A percentile compares a stretch with the other conserved stretches of the same genome.
phyloP scores from a whole-genome alignment of 2,329 filamentous ascomycete species.

The Ophiocordyceps camponoti-rufipedis region DNA sequence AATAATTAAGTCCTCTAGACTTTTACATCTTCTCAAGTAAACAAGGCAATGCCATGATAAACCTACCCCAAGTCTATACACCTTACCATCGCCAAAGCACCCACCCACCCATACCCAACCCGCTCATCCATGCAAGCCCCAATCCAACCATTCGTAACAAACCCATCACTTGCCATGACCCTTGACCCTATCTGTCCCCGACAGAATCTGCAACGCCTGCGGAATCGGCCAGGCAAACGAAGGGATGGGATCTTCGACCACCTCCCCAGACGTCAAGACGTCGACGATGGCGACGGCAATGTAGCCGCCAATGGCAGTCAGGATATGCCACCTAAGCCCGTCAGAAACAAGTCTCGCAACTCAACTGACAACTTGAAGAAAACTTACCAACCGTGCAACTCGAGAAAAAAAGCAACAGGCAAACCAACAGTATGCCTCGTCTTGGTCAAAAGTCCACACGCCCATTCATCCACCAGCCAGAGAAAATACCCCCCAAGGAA shows the following conservation, averaged over 20 bases:
- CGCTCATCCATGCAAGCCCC: too few relatives aligned
- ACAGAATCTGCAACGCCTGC: constrained; percentile 3
- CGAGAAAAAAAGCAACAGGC: constrained; percentile 18
- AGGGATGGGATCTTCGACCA: constrained; percentile 10
- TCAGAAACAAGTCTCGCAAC: too few relatives aligned
- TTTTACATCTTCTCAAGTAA: too few relatives aligned
- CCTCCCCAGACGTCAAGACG: constrained; percentile 14
- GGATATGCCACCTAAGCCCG: constrained; percentile 19
- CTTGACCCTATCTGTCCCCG: not conserved
- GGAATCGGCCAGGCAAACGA: constrained; percentile 17
- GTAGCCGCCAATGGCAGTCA: constrained; percentile 22
- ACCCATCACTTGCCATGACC: not conserved
- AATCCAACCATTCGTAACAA: too few relatives aligned
- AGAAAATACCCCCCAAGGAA: constrained; percentile 19
- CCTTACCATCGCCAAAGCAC: too few relatives aligned
- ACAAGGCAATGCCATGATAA: too few relatives aligned
- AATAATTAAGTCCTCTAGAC: too few relatives aligned
- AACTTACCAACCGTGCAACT: constrained; percentile 21
- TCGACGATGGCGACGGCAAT: constrained; percentile 19
- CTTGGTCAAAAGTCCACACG: constrained; percentile 11
- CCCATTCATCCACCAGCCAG: constrained; percentile 20
- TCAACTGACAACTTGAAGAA: too few relatives aligned
- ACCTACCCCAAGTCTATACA: too few relatives aligned
- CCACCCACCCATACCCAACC: too few relatives aligned
- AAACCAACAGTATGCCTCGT: constrained; percentile 13